Percentiles rank a stretch among this genome's conserved stretches.
Conservation (phyloP, 805 yeast genomes). For the Yamadazyma ubonensis region DNA sequence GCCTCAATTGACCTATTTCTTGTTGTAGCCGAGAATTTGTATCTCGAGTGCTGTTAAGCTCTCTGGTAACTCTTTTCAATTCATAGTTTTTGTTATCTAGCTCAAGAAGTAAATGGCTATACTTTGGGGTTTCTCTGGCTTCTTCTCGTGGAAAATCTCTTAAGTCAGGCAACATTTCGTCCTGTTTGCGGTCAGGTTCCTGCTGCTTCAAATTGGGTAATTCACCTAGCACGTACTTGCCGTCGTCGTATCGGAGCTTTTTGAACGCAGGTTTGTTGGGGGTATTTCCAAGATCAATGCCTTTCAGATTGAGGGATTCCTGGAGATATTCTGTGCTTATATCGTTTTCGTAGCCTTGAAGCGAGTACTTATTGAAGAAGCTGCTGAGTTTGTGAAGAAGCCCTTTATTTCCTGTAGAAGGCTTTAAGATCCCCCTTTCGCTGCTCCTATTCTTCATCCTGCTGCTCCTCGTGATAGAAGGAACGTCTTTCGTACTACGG, state of each 20-base stretch:
- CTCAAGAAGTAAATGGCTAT: background rate
- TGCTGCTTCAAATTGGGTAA: slow-evolving; percentile 5
- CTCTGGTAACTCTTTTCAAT: background rate
- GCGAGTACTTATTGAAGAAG: slow-evolving; percentile 14
- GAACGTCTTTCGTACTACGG: too few relatives aligned
- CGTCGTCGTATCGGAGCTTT: slow-evolving; percentile 10
- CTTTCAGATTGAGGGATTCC: slow-evolving; percentile 5
- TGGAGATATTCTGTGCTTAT: slow-evolving; percentile 11
- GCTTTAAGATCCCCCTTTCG: slow-evolving; percentile 17
- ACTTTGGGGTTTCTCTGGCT: background rate
- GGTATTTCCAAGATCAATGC: background rate
- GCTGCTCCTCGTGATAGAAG: too few relatives aligned
- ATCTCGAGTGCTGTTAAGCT: background rate
- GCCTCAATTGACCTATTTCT: background rate
- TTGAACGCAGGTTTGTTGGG: background rate
- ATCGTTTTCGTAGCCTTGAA: slow-evolving; percentile 12
- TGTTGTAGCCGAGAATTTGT: background rate
- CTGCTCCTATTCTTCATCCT: too few relatives aligned
- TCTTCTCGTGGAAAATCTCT: background rate
- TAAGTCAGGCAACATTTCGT: background rate
- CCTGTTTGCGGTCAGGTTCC: background rate
- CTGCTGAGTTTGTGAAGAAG: slow-evolving; percentile 10
- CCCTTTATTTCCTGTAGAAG: slow-evolving; percentile 8
- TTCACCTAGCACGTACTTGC: slow-evolving; percentile 6
- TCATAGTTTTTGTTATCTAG: slow-evolving; percentile 1